phyloP scores from a whole-genome alignment of 768 basidiomycete genomes.

The Lactifluus hygrophoroides region DNA sequence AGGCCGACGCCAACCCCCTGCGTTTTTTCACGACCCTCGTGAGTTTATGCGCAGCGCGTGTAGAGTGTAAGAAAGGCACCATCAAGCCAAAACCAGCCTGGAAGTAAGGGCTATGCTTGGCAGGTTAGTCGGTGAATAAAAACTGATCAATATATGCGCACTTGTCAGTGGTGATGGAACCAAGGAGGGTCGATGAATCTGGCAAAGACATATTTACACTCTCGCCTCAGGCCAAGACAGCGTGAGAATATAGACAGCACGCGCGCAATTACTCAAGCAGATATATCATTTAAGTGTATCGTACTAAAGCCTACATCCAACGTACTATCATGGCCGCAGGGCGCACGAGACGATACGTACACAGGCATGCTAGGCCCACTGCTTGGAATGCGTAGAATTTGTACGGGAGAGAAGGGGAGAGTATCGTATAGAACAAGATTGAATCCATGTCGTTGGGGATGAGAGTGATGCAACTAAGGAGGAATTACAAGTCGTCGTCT shows the following conservation, averaged over 20 bases:
- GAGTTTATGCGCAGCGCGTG: background rate
- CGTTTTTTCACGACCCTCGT: background rate
- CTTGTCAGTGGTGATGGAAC: conserved; percentile 53
- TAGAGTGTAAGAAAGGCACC: conserved; percentile 37
- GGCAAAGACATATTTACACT: background rate
- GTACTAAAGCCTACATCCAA: conserved; percentile 1
- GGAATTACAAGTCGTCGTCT: conserved; percentile 71
- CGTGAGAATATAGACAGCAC: background rate
- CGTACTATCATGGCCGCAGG: background rate
- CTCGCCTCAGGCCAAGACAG: background rate
- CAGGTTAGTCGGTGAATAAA: background rate
- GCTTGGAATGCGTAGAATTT: conserved; percentile 2
- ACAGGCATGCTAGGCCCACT: background rate
- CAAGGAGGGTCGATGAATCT: conserved; percentile 1
- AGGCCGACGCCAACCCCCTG: conserved; percentile 90
- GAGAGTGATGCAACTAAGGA: conserved; percentile 10
- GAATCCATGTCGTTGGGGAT: conserved; percentile 3
- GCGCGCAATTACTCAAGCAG: conserved; percentile 1
- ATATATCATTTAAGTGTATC: conserved; percentile 5
- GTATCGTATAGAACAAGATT: conserved; percentile 9
- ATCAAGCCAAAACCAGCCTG: conserved; percentile 97
- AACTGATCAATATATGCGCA: conserved; percentile 31
- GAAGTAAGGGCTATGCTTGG: conserved; percentile 80
- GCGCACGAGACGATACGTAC: background rate
- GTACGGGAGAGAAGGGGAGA: background rate